Conservation (phyloP, 352 stramenopile genomes). For the Phytophthora sp. region DNA sequence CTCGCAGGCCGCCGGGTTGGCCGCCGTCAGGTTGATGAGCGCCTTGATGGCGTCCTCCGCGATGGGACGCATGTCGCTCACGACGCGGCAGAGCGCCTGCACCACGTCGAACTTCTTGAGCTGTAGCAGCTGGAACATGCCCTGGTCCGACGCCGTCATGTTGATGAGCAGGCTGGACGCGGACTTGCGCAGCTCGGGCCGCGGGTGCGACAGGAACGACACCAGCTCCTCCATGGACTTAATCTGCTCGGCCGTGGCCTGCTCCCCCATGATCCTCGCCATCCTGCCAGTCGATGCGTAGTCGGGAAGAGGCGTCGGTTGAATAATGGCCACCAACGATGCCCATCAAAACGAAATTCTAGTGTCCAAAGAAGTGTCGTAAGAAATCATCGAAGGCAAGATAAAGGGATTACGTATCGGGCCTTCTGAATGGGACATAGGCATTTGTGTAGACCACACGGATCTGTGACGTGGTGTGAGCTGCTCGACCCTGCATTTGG, state of each 20-base stretch:
- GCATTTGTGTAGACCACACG: constrained; percentile 2
- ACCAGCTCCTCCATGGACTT: constrained; percentile 88
- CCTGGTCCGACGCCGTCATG: constrained; percentile 84
- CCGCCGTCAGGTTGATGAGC: constrained; percentile 86
- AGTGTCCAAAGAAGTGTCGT: constrained; percentile 22
- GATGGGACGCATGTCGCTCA: constrained; percentile 86
- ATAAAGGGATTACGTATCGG: constrained; percentile 3
- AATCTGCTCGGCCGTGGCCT: constrained; percentile 51
- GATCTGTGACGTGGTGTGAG: constrained; percentile 22
- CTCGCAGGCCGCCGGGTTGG: constrained; percentile 69
- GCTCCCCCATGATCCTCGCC: constrained; percentile 41
- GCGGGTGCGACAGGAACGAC: constrained; percentile 79
- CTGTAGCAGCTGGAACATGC: constrained; percentile 77
- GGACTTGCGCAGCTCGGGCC: constrained; percentile 87
- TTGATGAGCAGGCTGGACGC: constrained; percentile 82
- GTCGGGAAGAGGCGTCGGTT: background rate
- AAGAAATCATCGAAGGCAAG: too few relatives aligned
- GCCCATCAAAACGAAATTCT: constrained; percentile 14
- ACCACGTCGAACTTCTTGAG: constrained; percentile 77
- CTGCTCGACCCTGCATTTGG: constrained; percentile 1
- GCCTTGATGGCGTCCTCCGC: constrained; percentile 87
- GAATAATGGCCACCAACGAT: constrained; percentile 38
- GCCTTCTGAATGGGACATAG: constrained; percentile 5
- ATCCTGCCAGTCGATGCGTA: background rate
- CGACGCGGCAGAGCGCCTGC: constrained; percentile 76